phyloP scores from a whole-genome alignment of 495 filamentous ascomycete species.

The Penicillium nucicola region DNA sequence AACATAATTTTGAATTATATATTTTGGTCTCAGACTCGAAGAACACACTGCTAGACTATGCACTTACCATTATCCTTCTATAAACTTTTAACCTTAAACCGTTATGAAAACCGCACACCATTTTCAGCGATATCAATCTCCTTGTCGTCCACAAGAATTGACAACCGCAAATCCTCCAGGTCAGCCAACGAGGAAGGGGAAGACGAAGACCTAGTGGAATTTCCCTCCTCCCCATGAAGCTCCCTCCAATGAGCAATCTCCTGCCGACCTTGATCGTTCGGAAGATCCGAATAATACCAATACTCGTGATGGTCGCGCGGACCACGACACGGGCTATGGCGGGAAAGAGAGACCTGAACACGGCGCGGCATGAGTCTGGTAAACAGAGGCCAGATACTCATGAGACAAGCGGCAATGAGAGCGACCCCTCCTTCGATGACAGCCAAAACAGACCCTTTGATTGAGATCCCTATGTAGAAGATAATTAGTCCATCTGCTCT shows the following conservation, averaged over 20 bases:
- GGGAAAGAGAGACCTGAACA: not conserved
- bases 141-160: slow-evolving; percentile 2
- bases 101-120: not conserved
- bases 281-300: not conserved
- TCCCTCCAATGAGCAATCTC: not conserved
- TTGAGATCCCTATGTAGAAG: slow-evolving; percentile 6
- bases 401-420: slow-evolving; percentile 19
- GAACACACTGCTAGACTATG: too few relatives aligned
- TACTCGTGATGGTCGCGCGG: not conserved
- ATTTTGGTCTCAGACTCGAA: too few relatives aligned
- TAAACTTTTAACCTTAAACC: slow-evolving; percentile 1
- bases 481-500: not conserved
- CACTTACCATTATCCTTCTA: not conserved
- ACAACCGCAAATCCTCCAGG: slow-evolving; percentile 17
- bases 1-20: too few relatives aligned
- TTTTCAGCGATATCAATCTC: not conserved
- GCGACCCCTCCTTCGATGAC: slow-evolving; percentile 11
- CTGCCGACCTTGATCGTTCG: not conserved
- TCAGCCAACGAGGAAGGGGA: slow-evolving; percentile 15
- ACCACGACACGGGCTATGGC: not conserved
- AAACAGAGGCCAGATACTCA: slow-evolving; percentile 20
- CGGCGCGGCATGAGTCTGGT: slow-evolving; percentile 8
- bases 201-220: slow-evolving; percentile 5
- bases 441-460: slow-evolving; percentile 9
- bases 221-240: not conserved